Percentiles rank a stretch among this genome's conserved stretches.
These are phyloP conservation scores for Colletotrichum costaricense DNA, from an alignment of 2,329 filamentous ascomycete genomes.

Conservation along the genomic window DNA sequence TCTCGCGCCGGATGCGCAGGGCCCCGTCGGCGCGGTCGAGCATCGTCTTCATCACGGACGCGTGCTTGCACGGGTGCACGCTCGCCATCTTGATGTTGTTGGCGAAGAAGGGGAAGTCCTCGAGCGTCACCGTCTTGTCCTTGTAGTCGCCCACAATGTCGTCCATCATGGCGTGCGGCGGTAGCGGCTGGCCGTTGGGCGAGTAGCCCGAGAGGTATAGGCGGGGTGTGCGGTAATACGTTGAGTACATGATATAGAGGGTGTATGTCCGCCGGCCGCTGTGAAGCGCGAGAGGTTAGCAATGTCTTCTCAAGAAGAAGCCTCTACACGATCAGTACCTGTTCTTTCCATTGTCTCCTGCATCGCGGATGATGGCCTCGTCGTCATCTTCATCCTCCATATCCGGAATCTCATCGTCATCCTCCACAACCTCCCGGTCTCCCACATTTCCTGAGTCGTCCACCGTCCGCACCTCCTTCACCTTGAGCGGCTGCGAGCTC, in stretches of 20 bases:
- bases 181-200: constrained; percentile 81
- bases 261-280: constrained; percentile 94
- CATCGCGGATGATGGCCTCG: constrained; percentile 93
- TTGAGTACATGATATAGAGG: constrained; percentile 97
- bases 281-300: constrained; percentile 35
- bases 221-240: constrained; percentile 95
- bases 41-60: constrained; percentile 96
- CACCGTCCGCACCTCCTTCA: constrained; percentile 85
- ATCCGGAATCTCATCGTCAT: constrained; percentile 92
- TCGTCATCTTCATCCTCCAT: constrained; percentile 99
- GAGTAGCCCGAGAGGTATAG: constrained; percentile 94
- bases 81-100: constrained; percentile 95
- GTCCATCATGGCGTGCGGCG: constrained; percentile 91
- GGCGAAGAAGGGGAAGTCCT: constrained; percentile 96
- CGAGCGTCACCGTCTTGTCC: constrained; percentile 97
- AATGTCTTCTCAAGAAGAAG: background rate
- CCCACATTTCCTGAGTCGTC: constrained; percentile 90
- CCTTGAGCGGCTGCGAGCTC: constrained; percentile 80
- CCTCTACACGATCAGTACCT: constrained; percentile 49
- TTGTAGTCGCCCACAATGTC: constrained; percentile 97
- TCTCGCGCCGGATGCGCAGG: constrained; percentile 87
- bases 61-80: constrained; percentile 97
- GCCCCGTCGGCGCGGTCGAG: constrained; percentile 95
- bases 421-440: constrained; percentile 75
- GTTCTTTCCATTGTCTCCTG: constrained; percentile 58